Base-by-base conservation (phyloP, 805 yeast species). In the Wickerhamomyces chaumierensis region DNA sequence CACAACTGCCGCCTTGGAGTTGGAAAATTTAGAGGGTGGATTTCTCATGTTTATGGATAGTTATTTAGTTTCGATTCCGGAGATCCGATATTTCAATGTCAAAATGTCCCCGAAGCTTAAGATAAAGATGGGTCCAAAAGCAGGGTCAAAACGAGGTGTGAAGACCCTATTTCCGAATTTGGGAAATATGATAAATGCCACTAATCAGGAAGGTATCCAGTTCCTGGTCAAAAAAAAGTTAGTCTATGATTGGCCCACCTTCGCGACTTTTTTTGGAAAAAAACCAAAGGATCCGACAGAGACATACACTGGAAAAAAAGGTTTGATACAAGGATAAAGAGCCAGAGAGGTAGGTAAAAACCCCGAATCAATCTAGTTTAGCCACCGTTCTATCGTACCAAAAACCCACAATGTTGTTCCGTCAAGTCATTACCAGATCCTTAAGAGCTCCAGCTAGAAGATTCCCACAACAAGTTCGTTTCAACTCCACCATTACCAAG, bases 401-500 rank as follows among this genome's bases (percentile, higher is more conserved):
- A 31, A 15, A 5, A 6, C 9, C 5, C 15, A 31, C 9, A 31
- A 31, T 31, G 33, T 31, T 31, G 18, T 31, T 31, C 33, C 33
- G 33, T 15, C 33, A 31, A 31, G 18, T 16, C 17, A 16, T 17
- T 9, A 17, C 18, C 18, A 31, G 33, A 31, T 31, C 33, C 17
- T 16, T 31, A 15, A 31, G 33, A 31, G 17, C 18, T 17, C 17
- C 17, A 15, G n/a, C 11, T 9, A 16, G 17, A n/a, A n/a, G n/a
- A n/a, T n/a, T n/a, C n/a, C n/a, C n/a, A n/a, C n/a, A n/a, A 16
- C 33, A 31, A 31, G 56, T 59, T 38, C 61, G 69, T 48, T 53
- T 41, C 53, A 55, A 57, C 41, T 57, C 57, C 35, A 49, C 64
- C 44, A 5, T 31, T 5, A 6, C 33, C 17, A 12, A 65, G 53